Evolutionary conservation across 1,284 basidiomycete species (phyloP).

Genomic region (Lignosus rhinocerotis): DNA sequence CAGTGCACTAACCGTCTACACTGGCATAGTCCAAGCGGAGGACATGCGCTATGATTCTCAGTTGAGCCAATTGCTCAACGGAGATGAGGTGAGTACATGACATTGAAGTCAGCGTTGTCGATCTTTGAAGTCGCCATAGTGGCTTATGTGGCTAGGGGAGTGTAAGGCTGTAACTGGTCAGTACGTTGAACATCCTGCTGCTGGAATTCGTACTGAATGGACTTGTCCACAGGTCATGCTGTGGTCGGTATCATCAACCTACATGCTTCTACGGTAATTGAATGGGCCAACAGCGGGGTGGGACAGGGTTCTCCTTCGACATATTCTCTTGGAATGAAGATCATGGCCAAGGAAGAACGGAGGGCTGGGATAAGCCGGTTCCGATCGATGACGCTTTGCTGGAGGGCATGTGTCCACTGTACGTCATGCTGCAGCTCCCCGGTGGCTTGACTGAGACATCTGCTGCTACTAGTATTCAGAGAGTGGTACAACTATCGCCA

Average conservation of each 20-base stretch:
- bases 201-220: not conserved
- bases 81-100: constrained; percentile 17
- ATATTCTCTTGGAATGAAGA: constrained; percentile 18
- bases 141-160: constrained; percentile 27
- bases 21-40: constrained; percentile 17
- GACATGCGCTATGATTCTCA: constrained; percentile 25
- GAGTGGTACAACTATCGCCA: constrained; percentile 43
- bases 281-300: constrained; percentile 12
- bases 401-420: constrained; percentile 15
- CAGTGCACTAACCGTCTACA: constrained; percentile 21
- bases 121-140: not conserved
- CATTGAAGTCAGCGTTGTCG: not conserved
- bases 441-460: not conserved
- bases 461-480: constrained; percentile 43
- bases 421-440: not conserved
- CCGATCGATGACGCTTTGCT: constrained; percentile 15
- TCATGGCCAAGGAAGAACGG: constrained; percentile 14
- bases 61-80: constrained; percentile 13
- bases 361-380: constrained; percentile 25
- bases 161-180: constrained; percentile 23
- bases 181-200: not conserved
- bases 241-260: constrained; percentile 20
- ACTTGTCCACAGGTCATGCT: constrained; percentile 21
- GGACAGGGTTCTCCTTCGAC: constrained; percentile 24
- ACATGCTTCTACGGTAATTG: not conserved